Base-by-base conservation (phyloP, 225 moss, liverwort and hornwort species). In the Climacium dendroides region DNA sequence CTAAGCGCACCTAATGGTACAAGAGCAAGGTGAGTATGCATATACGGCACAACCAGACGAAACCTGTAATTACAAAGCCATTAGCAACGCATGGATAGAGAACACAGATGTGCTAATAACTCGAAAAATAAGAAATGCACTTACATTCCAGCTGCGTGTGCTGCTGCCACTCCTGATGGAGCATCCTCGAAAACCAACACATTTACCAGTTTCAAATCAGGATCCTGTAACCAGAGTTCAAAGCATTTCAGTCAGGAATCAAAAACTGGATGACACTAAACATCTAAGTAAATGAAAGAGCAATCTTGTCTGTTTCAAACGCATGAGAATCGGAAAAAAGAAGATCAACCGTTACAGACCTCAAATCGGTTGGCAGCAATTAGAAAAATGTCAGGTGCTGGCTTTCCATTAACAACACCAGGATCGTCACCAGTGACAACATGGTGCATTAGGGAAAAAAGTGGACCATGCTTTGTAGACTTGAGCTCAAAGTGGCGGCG, bases 111-210 rank as follows among this genome's bases (percentile, higher is more conserved):
- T 54, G 74, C 54, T 10, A 50, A 61, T 54, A 71, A 83, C 43
- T 50, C 53, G 62, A 12, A 35, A 30, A 59, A 26, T 41, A 82
- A 72, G 55, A 81, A 81, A 84, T 64, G n/a, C 37, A 90, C 95
- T 93, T 92, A 98, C 99, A 99, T 96, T 81, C 93, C 91, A 91
- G 99, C 99, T 83, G 94, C 95, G 82, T 74, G 94, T 69, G 96
- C 99, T 84, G 97, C 96, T 83, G 92, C 94, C 55, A 97, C 99
- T 87, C 97, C 99, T 85, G 92, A 92, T 76, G 97, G 99, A 65
- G 97, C 95, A 85, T 99, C 99, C 91, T 99, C 99, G 83, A 96
- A 96, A 59, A 97, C 96, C 87, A 99, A 86, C 25, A 94, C 99
- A 86, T 96, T 93, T 65, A 87, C 86, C 59, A 90, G 64, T 74